Evolutionary conservation across 1,139 yeast genomes (phyloP).

Genomic region (Taiozyma sp.): DNA sequence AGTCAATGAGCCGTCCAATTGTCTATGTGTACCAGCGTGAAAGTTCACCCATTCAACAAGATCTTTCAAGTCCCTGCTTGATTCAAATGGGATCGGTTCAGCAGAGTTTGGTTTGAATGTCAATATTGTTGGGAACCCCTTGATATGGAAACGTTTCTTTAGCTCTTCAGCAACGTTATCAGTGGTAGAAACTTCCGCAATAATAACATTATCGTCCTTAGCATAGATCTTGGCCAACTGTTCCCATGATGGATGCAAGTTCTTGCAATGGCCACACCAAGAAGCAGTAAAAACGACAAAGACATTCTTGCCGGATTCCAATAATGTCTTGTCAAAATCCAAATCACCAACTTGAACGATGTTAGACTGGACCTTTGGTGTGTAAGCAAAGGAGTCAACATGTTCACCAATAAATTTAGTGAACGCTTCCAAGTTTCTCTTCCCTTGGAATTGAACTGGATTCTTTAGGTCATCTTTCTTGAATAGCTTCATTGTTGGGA

Average conservation of each 20-base stretch:
- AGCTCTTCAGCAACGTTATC: slow-evolving; percentile 37
- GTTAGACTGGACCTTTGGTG: slow-evolving; percentile 20
- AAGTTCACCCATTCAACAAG: slow-evolving; percentile 49
- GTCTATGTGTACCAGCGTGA: slow-evolving; percentile 49
- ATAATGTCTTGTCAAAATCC: slow-evolving; percentile 20
- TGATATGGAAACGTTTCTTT: slow-evolving; percentile 39
- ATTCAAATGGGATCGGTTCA: slow-evolving; percentile 16
- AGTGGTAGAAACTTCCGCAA: slow-evolving; percentile 88
- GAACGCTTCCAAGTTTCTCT: slow-evolving; percentile 70
- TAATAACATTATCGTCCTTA: slow-evolving; percentile 51
- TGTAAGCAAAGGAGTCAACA: slow-evolving; percentile 51
- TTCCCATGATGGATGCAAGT: slow-evolving; percentile 87
- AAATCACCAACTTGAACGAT: slow-evolving; percentile 22
- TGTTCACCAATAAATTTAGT: slow-evolving; percentile 62
- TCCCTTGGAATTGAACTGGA: slow-evolving; percentile 64
- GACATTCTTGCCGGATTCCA: slow-evolving; percentile 34
- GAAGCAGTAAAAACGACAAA: slow-evolving; percentile 96
- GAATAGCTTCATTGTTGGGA: slow-evolving; percentile 88
- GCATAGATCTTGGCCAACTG: slow-evolving; percentile 66
- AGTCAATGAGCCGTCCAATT: slow-evolving; percentile 45
- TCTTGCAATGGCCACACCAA: slow-evolving; percentile 99
- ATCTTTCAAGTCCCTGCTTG: slow-evolving; percentile 35
- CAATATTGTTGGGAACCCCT: slow-evolving; percentile 90
- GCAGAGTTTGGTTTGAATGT: slow-evolving; percentile 86
- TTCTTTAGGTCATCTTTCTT: slow-evolving; percentile 68